Evolutionary conservation across 106 monocot genomes (phyloP).

Genomic region (Iris macrosiphon): DNA sequence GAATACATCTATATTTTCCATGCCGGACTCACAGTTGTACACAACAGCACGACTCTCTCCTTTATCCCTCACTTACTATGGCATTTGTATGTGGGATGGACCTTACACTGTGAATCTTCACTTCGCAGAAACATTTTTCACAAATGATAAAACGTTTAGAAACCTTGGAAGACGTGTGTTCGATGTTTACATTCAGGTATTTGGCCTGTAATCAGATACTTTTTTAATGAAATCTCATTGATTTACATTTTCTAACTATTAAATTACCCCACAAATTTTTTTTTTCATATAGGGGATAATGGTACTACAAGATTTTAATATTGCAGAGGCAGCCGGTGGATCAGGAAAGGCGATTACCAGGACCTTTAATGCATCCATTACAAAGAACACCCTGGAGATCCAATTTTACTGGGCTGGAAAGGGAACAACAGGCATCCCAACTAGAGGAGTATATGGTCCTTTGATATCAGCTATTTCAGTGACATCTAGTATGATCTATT

Average conservation of each 20-base stretch:
- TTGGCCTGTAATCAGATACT: background rate
- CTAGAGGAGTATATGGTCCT: constrained; percentile 73
- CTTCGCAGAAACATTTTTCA: constrained; percentile 55
- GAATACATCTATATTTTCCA: constrained; percentile 33
- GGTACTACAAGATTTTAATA: constrained; percentile 69
- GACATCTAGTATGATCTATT: constrained; percentile 40
- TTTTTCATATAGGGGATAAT: constrained; percentile 40
- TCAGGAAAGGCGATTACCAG: constrained; percentile 39
- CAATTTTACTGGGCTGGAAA: constrained; percentile 77
- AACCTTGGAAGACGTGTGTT: constrained; percentile 64
- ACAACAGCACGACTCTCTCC: constrained; percentile 24
- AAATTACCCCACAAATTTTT: no score
- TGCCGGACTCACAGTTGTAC: constrained; percentile 18
- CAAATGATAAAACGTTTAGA: constrained; percentile 34
- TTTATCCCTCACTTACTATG: constrained; percentile 27
- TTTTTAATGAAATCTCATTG: background rate
- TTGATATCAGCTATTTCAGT: constrained; percentile 77
- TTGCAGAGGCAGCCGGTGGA: constrained; percentile 49
- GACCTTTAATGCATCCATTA: constrained; percentile 35
- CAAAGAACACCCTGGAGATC: constrained; percentile 47
- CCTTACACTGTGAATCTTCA: constrained; percentile 32
- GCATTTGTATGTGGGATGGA: constrained; percentile 21
- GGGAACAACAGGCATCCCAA: constrained; percentile 65
- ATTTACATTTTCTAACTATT: no score
- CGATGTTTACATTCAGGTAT: constrained; percentile 78